These are phyloP conservation scores for Candida ponderosae DNA, from an alignment of 805 yeast species.

Conservation along the genomic window DNA sequence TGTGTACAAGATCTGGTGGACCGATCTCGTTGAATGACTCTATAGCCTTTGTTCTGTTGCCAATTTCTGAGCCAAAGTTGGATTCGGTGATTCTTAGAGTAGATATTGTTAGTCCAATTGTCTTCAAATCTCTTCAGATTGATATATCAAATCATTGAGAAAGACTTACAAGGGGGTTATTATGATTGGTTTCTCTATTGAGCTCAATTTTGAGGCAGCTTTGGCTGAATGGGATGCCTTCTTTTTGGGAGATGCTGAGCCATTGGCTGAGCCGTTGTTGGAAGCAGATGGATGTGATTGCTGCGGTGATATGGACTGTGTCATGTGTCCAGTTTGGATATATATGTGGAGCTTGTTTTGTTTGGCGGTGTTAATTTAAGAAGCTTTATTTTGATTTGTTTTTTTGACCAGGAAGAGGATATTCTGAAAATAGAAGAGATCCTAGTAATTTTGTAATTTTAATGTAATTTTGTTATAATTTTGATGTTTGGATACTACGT, in stretches of 20 bases:
- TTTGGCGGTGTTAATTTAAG: no score
- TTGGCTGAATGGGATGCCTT: slow-evolving; percentile 5
- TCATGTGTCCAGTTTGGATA: no score
- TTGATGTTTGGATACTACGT: no score
- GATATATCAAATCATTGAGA: not conserved
- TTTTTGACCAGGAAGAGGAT: no score
- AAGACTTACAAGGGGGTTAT: slow-evolving; percentile 14
- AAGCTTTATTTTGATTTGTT: no score
- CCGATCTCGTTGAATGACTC: slow-evolving; percentile 46
- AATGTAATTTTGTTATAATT: no score
- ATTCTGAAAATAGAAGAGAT: no score
- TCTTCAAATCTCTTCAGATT: not conserved
- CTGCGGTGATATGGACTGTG: no score
- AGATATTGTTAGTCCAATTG: slow-evolving; percentile 2
- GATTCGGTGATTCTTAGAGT: slow-evolving; percentile 35
- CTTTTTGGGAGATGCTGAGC: slow-evolving; percentile 1
- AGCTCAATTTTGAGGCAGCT: not conserved
- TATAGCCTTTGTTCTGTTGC: slow-evolving; percentile 36
- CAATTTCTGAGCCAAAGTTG: slow-evolving; percentile 44
- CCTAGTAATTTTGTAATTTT: no score
- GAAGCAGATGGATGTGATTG: not conserved
- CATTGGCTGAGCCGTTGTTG: slow-evolving; percentile 3
- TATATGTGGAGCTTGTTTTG: no score
- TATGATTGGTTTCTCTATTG: slow-evolving; percentile 10
- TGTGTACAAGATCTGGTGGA: slow-evolving; percentile 64